phyloP scores from a whole-genome alignment of 805 yeast species.

The Spathaspora girioi region DNA sequence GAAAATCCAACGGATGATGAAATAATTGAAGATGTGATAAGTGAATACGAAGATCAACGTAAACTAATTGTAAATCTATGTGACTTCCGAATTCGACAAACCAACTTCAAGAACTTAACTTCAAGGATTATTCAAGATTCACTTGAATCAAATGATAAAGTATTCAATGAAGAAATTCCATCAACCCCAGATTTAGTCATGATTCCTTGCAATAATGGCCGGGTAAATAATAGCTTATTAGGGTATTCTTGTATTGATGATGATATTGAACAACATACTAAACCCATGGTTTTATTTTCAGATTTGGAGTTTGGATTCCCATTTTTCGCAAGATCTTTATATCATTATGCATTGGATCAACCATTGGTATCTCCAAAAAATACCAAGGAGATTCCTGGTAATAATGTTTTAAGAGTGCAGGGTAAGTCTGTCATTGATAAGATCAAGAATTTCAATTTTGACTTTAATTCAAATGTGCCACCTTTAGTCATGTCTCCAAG shows the following conservation, averaged over 20 bases:
- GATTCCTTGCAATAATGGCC: slow-evolving; percentile 7
- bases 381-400: not conserved
- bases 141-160: slow-evolving; percentile 1
- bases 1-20: not conserved
- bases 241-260: slow-evolving; percentile 10
- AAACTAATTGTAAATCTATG: slow-evolving; percentile 14
- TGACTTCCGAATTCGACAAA: slow-evolving; percentile 13
- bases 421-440: not conserved
- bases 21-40: slow-evolving; percentile 4
- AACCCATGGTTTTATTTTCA: slow-evolving; percentile 11
- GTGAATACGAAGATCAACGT: slow-evolving; percentile 7
- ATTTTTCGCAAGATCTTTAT: slow-evolving; percentile 15
- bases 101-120: not conserved
- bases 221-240: slow-evolving; percentile 4
- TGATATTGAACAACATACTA: not conserved
- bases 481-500: not conserved
- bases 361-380: not conserved
- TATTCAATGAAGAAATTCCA: slow-evolving; percentile 10
- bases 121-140: not conserved
- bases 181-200: slow-evolving; percentile 12
- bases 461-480: too few relatives aligned
- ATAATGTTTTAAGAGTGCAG: not conserved
- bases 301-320: slow-evolving; percentile 15
- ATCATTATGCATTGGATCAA: slow-evolving; percentile 9
- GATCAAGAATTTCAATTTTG: not conserved